Evolutionary conservation across 768 basidiomycete genomes (phyloP).

Genomic region (Psilocybe cyanescens): DNA sequence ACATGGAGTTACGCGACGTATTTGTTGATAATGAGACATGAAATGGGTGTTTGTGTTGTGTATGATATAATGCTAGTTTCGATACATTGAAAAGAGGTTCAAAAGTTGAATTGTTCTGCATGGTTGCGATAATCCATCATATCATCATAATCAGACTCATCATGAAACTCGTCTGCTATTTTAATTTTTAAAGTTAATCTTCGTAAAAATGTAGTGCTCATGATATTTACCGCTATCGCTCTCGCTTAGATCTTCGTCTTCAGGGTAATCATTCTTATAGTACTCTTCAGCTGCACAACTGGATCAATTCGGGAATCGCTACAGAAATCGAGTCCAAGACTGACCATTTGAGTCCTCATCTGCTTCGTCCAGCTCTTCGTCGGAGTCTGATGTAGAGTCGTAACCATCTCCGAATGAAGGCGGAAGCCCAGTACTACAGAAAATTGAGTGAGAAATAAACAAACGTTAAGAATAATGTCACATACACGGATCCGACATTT

Average conservation of each 20-base stretch:
- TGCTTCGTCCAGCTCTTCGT: conserved; percentile 67
- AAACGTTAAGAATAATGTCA: not conserved
- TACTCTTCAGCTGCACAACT: conserved; percentile 71
- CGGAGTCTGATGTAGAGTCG: conserved; percentile 66
- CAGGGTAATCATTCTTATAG: conserved; percentile 86
- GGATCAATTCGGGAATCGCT: conserved; percentile 1
- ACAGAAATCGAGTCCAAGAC: conserved; percentile 11
- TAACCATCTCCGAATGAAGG: conserved; percentile 54
- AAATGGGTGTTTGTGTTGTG: not conserved
- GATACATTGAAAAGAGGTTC: not conserved
- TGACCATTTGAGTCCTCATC: conserved; percentile 87
- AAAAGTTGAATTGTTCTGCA: conserved; percentile 10
- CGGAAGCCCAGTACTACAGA: conserved; percentile 65
- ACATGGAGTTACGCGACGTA: not conserved
- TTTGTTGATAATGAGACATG: not conserved
- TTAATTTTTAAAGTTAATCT: not conserved
- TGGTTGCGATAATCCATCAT: conserved; percentile 12
- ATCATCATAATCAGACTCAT: conserved; percentile 52
- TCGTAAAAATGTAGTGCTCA: not conserved
- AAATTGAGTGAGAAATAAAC: not conserved
- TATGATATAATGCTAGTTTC: not conserved
- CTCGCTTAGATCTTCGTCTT: conserved; percentile 63
- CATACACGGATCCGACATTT: conserved; percentile 70
- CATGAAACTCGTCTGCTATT: conserved; percentile 58
- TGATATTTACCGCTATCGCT: conserved; percentile 32